Percentiles rank a stretch among this genome's conserved stretches.
These are phyloP conservation scores for Teunomyces atbi DNA, from an alignment of 805 yeast genomes.

Conservation along the genomic window DNA sequence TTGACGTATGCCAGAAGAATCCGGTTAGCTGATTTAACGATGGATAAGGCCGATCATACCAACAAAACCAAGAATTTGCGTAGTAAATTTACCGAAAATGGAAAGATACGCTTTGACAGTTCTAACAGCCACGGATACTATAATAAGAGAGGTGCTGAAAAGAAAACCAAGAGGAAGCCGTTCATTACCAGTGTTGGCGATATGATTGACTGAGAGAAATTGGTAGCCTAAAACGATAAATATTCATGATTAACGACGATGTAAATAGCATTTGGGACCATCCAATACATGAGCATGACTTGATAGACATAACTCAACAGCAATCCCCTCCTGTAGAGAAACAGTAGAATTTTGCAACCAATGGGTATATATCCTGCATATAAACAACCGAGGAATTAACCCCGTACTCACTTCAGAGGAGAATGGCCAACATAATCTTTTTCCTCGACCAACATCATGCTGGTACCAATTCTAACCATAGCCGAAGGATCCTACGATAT, in stretches of 20 bases:
- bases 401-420: not conserved
- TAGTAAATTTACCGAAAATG: slow-evolving; percentile 9
- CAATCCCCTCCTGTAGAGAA: too few species aligned
- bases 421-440: not conserved
- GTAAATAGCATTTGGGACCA: not conserved
- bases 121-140: slow-evolving; percentile 11
- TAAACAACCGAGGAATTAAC: not conserved
- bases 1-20: slow-evolving; percentile 10
- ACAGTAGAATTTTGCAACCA: not conserved
- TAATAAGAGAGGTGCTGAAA: slow-evolving; percentile 8
- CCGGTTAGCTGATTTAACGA: slow-evolving; percentile 1
- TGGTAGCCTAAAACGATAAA: not conserved
- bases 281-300: not conserved
- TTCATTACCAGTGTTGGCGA: slow-evolving; percentile 24
- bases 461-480: slow-evolving; percentile 36
- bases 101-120: slow-evolving; percentile 15
- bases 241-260: not conserved
- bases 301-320: not conserved
- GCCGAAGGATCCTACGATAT: slow-evolving; percentile 43
- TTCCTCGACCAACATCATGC: slow-evolving; percentile 6
- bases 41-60: not conserved
- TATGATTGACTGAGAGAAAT: slow-evolving; percentile 17
- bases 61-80: slow-evolving; percentile 7
- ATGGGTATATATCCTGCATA: not conserved
- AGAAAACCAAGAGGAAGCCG: slow-evolving; percentile 13